Base-by-base conservation (phyloP, 768 basidiomycete genomes). In the Kwoniella heveanensis region DNA sequence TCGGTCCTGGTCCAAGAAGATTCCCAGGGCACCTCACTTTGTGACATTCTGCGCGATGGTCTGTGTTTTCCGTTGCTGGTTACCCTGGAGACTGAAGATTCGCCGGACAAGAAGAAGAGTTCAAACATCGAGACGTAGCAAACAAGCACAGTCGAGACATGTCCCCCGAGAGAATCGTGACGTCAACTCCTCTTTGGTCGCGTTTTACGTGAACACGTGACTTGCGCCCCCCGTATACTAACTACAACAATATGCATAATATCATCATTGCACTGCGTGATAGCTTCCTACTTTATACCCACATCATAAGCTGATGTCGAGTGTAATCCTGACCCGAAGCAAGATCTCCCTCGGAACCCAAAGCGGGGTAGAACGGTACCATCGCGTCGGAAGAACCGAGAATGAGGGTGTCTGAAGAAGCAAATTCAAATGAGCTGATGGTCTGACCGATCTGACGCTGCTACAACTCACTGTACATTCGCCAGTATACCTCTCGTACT, bases 401-500 rank as follows among this genome's bases (percentile, higher is more conserved):
- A 77, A 97, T 97, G 50, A 96, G 81, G 2, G 77, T 76, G 59
- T 73, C 74, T 71, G 56, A 21, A 36, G 17, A 7, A 25, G 27
- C 52, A 32, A 3, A n/a, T 74, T 52, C 39, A 19, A 44, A 4
- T 36, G 13, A 7, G 13, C 13, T 36, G 32, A 36, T 36, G 32
- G n/a, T n/a, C n/a, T n/a, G n/a, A n/a, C n/a, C n/a, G n/a, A n/a
- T n/a, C n/a, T 13, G 13, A 36, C 6, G 32, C 7, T 36, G 32
- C 13, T 3, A 44, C 8, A 19, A 73, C 29, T 92, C 87, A 80
- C 96, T 97, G 83, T 98, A 98, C 65, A 95, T 83, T 39, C 92
- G 86, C 95, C 95, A 98, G 79, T 97, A 98, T 1, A 95, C 92
- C 83, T 99, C 96, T 60, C 96, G 86, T 24, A 99, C 96, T 80